Base-by-base conservation (phyloP, 371 early-diverging fungal genomes). In the Mucor ambiguus region DNA sequence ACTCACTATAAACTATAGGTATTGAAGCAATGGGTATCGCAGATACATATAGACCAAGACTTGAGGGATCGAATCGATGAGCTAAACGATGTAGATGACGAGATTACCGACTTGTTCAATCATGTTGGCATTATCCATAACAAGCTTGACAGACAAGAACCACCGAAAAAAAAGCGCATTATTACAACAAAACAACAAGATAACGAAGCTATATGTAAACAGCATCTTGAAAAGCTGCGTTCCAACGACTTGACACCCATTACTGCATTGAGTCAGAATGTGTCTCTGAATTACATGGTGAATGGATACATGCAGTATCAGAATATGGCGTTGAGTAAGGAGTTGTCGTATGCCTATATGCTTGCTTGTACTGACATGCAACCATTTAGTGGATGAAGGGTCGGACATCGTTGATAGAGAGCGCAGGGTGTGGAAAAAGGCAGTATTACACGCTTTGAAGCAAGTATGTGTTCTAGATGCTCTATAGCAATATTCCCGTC, bases 11-110 rank as follows among this genome's bases (percentile, higher is more conserved):
- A 26, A 18, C 6, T 14, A 20, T 52, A 65, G 66, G 22, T 24
- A 22, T 20, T 65, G 33, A 52, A 60, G 46, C 55, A 66, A 33
- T 66, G 67, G 67, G 55, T 60, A 24, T 60, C 67, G 16, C 28
- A 54, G 18, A 24, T 66, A 2, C n/a, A 41, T 0, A 44, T 33
- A 11, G 67, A 66, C 26, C 54, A 16, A 41, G 33, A 24, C 14
- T 43, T 66, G 10, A 12, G 22, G 3, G 35, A 66, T 10, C 48
- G 30, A 14, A 44, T 66, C n/a, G 14, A 44, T 2, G 61, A 66
- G 20, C 20, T 63, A 3, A 48, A 58, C 12, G 63, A 67, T n/a
- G 54, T 67, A 16, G 68, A 69, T 6, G 63, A 66, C 5, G 76
- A 76, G 30, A 54, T 76, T 4, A 54, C 29, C 8, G 32, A 56